Evolutionary conservation across 2,329 filamentous ascomycete species (phyloP), one percentile per base, ranked within the genome.

Genomic region (Tolypocladium tundrense): DNA sequence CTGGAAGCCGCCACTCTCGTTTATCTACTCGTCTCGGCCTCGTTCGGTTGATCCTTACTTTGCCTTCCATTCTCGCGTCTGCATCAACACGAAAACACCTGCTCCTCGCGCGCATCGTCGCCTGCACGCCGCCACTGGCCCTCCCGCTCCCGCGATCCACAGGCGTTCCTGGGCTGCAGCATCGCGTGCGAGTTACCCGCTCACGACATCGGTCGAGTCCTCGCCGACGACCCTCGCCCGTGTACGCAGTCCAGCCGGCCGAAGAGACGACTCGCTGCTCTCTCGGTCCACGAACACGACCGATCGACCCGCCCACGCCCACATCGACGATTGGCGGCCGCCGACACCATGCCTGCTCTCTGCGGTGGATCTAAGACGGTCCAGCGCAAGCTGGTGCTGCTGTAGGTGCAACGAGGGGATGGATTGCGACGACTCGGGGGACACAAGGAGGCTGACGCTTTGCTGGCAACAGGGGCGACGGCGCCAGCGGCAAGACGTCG

Each of bases 401-500:
- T 97, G 88, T 95, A 60, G 57, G 72, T 70, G 39, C 41, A 14
- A 21, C 14, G 9, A 42, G 7, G 40, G 40, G 7, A 4, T 10
- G 40, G 19, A 10, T 4, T n/a, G 31, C 16, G 31, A 51, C 31
- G 19, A 7, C 31, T n/a, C 48, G 16, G 9, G 48, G 19, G 31
- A 21, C 45, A 19, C 16, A 2, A n/a, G 21, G 35, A 61, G 53
- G 48, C 54, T 62, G 62, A 66, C 58, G 63, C 58, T 43, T 56
- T 50, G 24, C 19, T 53, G 58, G 58, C 39, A 31, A 61, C 65
- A 96, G 91, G 71, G 93, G 93, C 68, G 93, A 97, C 72, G 93
- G 93, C 81, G 93, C 93, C 66, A 95, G 89, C 75, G 93, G 93
- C 71, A 99, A 99, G 82, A 99, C 94, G 57, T 97, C 92, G 63